Evolutionary conservation across 495 filamentous ascomycete genomes (phyloP).

Genomic region (Daldinia childiae): DNA sequence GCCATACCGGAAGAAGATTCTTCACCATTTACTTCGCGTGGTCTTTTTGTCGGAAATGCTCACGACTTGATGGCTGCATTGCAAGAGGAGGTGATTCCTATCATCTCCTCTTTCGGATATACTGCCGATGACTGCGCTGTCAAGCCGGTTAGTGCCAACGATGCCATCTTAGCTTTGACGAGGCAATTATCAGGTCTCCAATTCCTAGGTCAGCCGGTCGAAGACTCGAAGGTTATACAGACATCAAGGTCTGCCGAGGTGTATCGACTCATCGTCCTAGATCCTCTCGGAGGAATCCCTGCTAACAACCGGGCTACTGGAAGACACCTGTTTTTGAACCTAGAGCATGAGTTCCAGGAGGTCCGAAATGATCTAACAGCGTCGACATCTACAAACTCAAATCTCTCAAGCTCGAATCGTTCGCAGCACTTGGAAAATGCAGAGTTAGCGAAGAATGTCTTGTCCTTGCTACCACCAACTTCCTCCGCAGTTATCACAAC

Average conservation of each 20-base stretch:
- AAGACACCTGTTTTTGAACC: conserved; percentile 91
- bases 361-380: conserved; percentile 68
- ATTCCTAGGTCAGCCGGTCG: conserved; percentile 49
- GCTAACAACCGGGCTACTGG: conserved; percentile 69
- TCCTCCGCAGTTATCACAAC: conserved; percentile 90
- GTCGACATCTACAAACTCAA: conserved; percentile 5
- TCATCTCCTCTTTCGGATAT: conserved; percentile 77
- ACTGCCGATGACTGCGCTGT: conserved; percentile 66
- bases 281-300: conserved; percentile 88
- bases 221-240: conserved; percentile 57
- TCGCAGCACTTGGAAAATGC: conserved; percentile 75
- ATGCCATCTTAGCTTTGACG: conserved; percentile 75
- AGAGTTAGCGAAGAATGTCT: conserved; percentile 67
- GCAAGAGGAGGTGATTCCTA: conserved; percentile 77
- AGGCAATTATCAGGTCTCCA: conserved; percentile 74
- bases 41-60: conserved; percentile 55
- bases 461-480: conserved; percentile 82
- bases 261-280: conserved; percentile 89
- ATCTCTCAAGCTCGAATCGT: conserved; percentile 16
- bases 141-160: conserved; percentile 67
- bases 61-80: conserved; percentile 74
- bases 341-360: conserved; percentile 85
- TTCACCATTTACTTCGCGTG: conserved; percentile 43
- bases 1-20: conserved; percentile 8
- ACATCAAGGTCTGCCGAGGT: conserved; percentile 65